Evolutionary conservation across 768 basidiomycete species (phyloP).

Genomic region (Mycena metata): DNA sequence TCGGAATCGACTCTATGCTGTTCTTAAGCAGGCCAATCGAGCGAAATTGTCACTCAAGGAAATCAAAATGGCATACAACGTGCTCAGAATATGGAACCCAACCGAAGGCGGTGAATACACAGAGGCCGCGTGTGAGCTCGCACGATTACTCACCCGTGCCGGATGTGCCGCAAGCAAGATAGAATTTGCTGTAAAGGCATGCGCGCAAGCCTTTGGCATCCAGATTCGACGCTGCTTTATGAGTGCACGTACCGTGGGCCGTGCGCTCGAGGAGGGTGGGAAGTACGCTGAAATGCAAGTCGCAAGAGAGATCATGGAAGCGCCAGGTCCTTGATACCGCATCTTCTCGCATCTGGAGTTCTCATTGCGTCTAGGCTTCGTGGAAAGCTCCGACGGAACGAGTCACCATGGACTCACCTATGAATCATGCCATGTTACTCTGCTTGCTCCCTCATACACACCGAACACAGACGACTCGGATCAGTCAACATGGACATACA

Average conservation of each 20-base stretch:
- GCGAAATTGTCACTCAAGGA: neutral
- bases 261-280: slow-evolving; percentile 34
- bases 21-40: neutral
- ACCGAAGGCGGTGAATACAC: neutral
- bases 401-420: slow-evolving; percentile 40
- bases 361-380: slow-evolving; percentile 34
- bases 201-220: slow-evolving; percentile 7
- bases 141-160: too few relatives aligned
- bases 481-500: slow-evolving; percentile 35
- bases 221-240: slow-evolving; percentile 15
- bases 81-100: neutral
- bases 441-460: slow-evolving; percentile 32
- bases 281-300: slow-evolving; percentile 36
- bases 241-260: slow-evolving; percentile 30
- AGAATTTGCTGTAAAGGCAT: neutral
- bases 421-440: slow-evolving; percentile 39
- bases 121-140: too few relatives aligned
- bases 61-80: neutral
- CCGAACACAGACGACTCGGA: slow-evolving; percentile 35
- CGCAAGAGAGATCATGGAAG: slow-evolving; percentile 25
- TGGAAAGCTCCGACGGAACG: slow-evolving; percentile 44
- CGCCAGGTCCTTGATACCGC: slow-evolving; percentile 10
- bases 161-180: neutral
- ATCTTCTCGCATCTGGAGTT: neutral
- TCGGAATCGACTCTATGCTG: neutral